Percentiles rank a stretch among this genome's conserved stretches.
These are phyloP conservation scores for Pleurotus eryngii DNA, from an alignment of 768 basidiomycete species.

Conservation along the genomic window DNA sequence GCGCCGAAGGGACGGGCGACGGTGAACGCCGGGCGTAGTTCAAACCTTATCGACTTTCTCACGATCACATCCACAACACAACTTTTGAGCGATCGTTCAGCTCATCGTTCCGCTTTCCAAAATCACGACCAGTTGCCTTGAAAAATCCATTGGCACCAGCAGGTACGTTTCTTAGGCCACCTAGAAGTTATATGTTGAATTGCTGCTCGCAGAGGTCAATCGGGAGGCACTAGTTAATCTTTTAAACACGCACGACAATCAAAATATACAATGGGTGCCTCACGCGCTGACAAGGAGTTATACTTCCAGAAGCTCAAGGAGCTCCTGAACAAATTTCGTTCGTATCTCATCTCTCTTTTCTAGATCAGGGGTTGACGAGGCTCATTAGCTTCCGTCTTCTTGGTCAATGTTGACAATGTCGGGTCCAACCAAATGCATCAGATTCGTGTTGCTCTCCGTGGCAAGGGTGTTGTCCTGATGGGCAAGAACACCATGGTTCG, in stretches of 20 bases:
- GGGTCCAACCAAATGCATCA: constrained; percentile 99
- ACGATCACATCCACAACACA: constrained; percentile 31
- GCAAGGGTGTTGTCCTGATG: constrained; percentile 96
- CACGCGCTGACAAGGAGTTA: constrained; percentile 82
- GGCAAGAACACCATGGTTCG: constrained; percentile 99
- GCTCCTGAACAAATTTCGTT: constrained; percentile 86
- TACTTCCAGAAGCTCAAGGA: constrained; percentile 96
- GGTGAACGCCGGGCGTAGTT: constrained; percentile 1
- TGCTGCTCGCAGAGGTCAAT: constrained; percentile 72
- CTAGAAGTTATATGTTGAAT: not conserved
- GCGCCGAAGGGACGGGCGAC: not conserved
- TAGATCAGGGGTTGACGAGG: constrained; percentile 6
- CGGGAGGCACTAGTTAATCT: constrained; percentile 70
- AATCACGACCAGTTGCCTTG: constrained; percentile 62
- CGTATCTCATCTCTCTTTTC: constrained; percentile 29
- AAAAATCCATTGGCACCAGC: constrained; percentile 91
- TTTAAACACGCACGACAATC: constrained; percentile 22
- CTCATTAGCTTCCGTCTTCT: constrained; percentile 87
- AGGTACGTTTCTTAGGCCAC: constrained; percentile 40
- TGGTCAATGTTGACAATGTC: constrained; percentile 99
- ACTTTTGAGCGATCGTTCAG: constrained; percentile 16
- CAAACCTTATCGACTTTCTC: constrained; percentile 21
- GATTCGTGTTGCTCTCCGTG: constrained; percentile 92
- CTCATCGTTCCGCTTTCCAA: constrained; percentile 18
- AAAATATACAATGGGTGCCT: constrained; percentile 78